Conservation (phyloP, 2,329 filamentous ascomycete species). For the Penicillium oxalicum region DNA sequence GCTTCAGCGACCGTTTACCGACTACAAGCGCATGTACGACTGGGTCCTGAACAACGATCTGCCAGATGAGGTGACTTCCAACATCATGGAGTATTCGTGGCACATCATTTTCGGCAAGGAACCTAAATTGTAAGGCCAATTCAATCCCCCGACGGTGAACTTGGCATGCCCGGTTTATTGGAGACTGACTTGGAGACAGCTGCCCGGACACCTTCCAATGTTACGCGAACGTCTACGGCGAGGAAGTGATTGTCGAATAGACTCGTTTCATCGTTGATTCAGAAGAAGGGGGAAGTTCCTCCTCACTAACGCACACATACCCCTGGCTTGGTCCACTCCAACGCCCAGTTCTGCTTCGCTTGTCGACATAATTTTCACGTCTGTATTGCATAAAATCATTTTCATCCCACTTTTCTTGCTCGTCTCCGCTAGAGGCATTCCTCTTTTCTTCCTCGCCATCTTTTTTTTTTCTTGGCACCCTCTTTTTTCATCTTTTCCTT, state of each 20-base stretch:
- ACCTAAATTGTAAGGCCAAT: slow-evolving; percentile 28
- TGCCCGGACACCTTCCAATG: slow-evolving; percentile 22
- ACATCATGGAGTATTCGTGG: slow-evolving; percentile 60
- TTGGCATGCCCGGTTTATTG: background rate
- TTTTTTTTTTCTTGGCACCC: no score
- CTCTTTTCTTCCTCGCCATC: no score
- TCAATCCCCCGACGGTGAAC: no score
- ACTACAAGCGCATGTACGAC: slow-evolving; percentile 51
- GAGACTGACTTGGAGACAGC: slow-evolving; percentile 11
- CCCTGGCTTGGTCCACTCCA: background rate
- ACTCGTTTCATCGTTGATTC: no score
- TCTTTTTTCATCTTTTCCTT: no score
- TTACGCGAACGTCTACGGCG: slow-evolving; percentile 22
- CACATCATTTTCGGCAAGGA: slow-evolving; percentile 48
- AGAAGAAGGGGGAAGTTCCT: background rate
- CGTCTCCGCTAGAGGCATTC: background rate
- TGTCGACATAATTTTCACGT: background rate
- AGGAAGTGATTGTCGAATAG: slow-evolving; percentile 15
- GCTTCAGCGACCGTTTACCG: slow-evolving; percentile 40
- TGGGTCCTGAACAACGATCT: slow-evolving; percentile 53
- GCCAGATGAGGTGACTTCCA: slow-evolving; percentile 49
- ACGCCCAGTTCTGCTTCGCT: background rate
- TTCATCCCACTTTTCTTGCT: background rate
- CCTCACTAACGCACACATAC: background rate
- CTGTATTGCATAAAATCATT: slow-evolving; percentile 4